Evolutionary conservation across 2,329 filamentous ascomycete species (phyloP).

Genomic region (Fusarium avenaceum): DNA sequence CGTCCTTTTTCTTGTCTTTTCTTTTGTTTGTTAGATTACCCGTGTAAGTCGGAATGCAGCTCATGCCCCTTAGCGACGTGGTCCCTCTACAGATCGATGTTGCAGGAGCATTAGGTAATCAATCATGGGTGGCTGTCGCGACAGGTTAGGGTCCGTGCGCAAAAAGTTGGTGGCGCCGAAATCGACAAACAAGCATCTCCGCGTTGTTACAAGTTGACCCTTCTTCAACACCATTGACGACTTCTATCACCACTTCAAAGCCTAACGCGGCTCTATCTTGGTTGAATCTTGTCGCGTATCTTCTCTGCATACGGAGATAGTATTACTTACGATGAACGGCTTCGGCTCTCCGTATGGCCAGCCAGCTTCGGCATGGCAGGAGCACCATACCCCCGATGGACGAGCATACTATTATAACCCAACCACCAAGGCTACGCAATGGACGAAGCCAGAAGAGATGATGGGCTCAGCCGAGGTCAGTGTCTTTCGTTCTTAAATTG

Average conservation of each 20-base stretch:
- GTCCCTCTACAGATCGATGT: constrained; percentile 25
- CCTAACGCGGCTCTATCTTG: neutral
- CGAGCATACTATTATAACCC: constrained; percentile 93
- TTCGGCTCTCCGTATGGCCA: constrained; percentile 63
- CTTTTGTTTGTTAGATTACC: constrained; percentile 31
- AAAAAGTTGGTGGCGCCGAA: constrained; percentile 44
- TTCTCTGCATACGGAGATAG: neutral
- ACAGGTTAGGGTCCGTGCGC: constrained; percentile 40
- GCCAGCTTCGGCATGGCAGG: constrained; percentile 77
- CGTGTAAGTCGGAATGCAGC: constrained; percentile 44
- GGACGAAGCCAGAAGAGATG: constrained; percentile 92
- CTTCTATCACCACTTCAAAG: constrained; percentile 5
- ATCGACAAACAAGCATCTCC: constrained; percentile 23
- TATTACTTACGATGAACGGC: constrained; percentile 67
- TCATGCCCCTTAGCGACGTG: constrained; percentile 44
- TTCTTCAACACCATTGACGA: constrained; percentile 20
- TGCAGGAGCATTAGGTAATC: constrained; percentile 26
- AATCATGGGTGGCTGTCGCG: constrained; percentile 14
- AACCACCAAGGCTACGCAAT: constrained; percentile 88
- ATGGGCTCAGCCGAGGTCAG: constrained; percentile 85
- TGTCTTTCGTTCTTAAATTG: neutral
- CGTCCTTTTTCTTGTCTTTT: constrained; percentile 8
- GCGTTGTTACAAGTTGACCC: constrained; percentile 23
- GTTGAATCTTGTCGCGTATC: constrained; percentile 21
- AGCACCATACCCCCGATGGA: constrained; percentile 84